Conservation (phyloP, 1,284 basidiomycete genomes). For the Ganoderma resinaceum region DNA sequence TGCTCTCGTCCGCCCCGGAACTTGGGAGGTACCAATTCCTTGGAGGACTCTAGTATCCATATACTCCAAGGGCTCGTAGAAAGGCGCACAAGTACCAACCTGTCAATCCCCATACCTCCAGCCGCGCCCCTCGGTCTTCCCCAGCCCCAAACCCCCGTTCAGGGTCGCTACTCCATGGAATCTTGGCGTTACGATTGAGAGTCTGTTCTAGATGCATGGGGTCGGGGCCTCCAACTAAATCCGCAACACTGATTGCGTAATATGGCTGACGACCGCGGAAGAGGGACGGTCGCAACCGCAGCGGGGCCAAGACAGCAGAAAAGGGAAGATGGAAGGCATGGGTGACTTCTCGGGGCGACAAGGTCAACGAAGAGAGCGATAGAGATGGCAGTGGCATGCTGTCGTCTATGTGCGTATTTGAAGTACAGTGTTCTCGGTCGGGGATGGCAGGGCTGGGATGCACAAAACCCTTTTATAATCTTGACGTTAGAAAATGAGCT, state of each 20-base stretch:
- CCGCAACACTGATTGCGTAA: constrained; percentile 72
- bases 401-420: constrained; percentile 30
- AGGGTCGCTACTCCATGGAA: constrained; percentile 34
- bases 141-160: constrained; percentile 51
- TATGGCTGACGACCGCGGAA: constrained; percentile 67
- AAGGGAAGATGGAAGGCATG: constrained; percentile 76
- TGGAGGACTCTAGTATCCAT: constrained; percentile 27
- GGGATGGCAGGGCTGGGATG: constrained; percentile 29
- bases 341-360: constrained; percentile 71
- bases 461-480: constrained; percentile 62
- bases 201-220: constrained; percentile 26
- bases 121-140: constrained; percentile 47
- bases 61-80: constrained; percentile 57
- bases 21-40: too few species aligned
- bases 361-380: constrained; percentile 55
- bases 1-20: not conserved
- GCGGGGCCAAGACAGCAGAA: constrained; percentile 49
- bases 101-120: constrained; percentile 84
- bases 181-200: constrained; percentile 9
- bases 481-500: not conserved
- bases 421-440: not conserved
- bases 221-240: constrained; percentile 50
- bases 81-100: constrained; percentile 79
- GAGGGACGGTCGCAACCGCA: constrained; percentile 55
- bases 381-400: constrained; percentile 67